These are phyloP conservation scores for Podila horticola DNA, from an alignment of 192 early-diverging fungal species.

Conservation along the genomic window DNA sequence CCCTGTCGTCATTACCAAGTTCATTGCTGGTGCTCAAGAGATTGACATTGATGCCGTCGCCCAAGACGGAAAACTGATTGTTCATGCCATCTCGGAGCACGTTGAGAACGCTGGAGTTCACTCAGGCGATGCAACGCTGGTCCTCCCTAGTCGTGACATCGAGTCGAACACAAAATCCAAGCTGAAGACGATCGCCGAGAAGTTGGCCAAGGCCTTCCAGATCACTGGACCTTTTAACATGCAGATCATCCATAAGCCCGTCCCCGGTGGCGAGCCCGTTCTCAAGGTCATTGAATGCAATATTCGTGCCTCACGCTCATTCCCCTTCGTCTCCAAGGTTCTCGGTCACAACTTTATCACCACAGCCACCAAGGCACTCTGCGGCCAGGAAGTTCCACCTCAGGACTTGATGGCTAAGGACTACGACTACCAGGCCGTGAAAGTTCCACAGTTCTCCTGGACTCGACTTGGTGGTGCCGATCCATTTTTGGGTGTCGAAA, in stretches of 20 bases:
- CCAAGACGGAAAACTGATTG: slow-evolving; percentile 80
- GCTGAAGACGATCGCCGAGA: slow-evolving; percentile 82
- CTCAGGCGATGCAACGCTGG: slow-evolving; percentile 95
- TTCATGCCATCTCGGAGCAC: slow-evolving; percentile 95
- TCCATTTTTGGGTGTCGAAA: slow-evolving; percentile 97
- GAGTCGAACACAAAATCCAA: slow-evolving; percentile 59
- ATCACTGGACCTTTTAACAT: slow-evolving; percentile 99
- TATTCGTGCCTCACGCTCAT: slow-evolving; percentile 95
- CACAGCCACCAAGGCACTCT: slow-evolving; percentile 85
- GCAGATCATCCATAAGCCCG: slow-evolving; percentile 83
- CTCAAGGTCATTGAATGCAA: slow-evolving; percentile 99
- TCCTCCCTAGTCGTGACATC: slow-evolving; percentile 81
- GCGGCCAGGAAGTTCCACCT: slow-evolving; percentile 69
- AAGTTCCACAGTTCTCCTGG: slow-evolving; percentile 97
- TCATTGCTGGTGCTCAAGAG: slow-evolving; percentile 93
- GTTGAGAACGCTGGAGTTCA: slow-evolving; percentile 98
- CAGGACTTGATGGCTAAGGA: slow-evolving; percentile 63
- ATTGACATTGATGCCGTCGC: slow-evolving; percentile 97
- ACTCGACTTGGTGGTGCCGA: slow-evolving; percentile 96
- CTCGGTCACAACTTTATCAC: slow-evolving; percentile 93
- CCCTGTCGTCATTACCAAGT: slow-evolving; percentile 98
- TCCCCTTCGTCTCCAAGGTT: slow-evolving; percentile 98
- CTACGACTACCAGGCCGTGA: slow-evolving; percentile 86
- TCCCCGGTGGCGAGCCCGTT: slow-evolving; percentile 51
- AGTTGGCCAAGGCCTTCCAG: slow-evolving; percentile 89